Evolutionary conservation across 225 moss, liverwort and hornwort species (phyloP), one percentile per base, ranked within the genome.

Genomic region (Polytrichum commune): DNA sequence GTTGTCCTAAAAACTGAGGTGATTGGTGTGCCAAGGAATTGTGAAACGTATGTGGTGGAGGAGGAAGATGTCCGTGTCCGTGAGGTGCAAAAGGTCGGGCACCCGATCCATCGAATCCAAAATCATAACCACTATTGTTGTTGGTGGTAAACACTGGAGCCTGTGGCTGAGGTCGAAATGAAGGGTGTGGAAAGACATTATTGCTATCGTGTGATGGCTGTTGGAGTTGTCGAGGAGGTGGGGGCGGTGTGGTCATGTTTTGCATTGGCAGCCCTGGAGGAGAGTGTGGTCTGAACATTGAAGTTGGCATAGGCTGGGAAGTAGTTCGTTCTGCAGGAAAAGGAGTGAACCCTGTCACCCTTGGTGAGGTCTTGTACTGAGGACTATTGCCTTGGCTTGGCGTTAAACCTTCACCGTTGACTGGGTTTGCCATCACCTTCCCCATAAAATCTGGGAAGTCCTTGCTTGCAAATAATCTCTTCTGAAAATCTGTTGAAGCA

Each of bases 121-220:
- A 25, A 63, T 84, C 84, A 69, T 79, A 64, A n/a, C 73, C 80
- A 32, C 75, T 74, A 73, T 60, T 72, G 66, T 76, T 84, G 62
- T 77, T 74, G 76, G 60, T 72, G 67, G 74, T 81, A 54, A 79
- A 81, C 26, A 60, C 79, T 53, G 74, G 68, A 68, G 74, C 71
- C 23, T 57, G 76, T 64, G 69, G 67, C 75, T 82, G 88, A 35
- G 88, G 78, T 78, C 80, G 67, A 63, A 77, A 81, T 33, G 74
- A 55, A 63, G 78, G 74, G 69, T 78, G 82, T 66, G 79, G 65
- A 69, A 88, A 80, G 73, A 58, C 75, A 67, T 68, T 68, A 55
- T 73, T 35, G 27, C 57, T 65, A 29, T 71, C 78, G 18, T 74
- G 79, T 65, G 81, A 62, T 60, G 74, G 54, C 5, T 70, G 80